phyloP scores from a whole-genome alignment of 2,329 filamentous ascomycete species.

The Pseudogymnoascus sp. region DNA sequence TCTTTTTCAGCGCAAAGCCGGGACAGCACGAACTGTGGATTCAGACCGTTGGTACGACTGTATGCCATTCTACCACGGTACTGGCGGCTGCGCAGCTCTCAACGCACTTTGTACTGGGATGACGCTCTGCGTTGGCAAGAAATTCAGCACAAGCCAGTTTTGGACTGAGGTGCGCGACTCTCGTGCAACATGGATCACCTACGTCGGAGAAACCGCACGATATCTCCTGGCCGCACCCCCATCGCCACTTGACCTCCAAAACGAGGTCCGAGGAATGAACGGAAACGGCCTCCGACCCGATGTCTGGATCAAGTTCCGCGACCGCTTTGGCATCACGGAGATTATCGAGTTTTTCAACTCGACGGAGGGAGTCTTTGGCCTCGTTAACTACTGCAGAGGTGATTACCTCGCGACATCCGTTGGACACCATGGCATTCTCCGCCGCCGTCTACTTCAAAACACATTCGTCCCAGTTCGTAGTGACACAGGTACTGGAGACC shows the following conservation, averaged over 20 bases:
- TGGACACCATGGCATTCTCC: slow-evolving; percentile 63
- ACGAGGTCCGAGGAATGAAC: slow-evolving; percentile 53
- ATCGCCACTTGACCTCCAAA: slow-evolving; percentile 53
- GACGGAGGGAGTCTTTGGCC: slow-evolving; percentile 62
- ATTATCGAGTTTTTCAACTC: slow-evolving; percentile 74
- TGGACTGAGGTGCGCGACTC: slow-evolving; percentile 67
- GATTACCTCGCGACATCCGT: slow-evolving; percentile 59
- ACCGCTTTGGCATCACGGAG: slow-evolving; percentile 55
- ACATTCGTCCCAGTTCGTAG: slow-evolving; percentile 60
- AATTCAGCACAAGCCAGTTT: slow-evolving; percentile 64
- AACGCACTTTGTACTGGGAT: slow-evolving; percentile 33
- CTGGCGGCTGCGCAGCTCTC: slow-evolving; percentile 42
- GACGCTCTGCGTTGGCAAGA: slow-evolving; percentile 57
- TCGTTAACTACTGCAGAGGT: slow-evolving; percentile 55
- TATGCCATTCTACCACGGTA: slow-evolving; percentile 74
- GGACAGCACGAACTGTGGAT: slow-evolving; percentile 23
- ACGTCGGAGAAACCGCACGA: slow-evolving; percentile 71
- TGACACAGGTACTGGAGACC: slow-evolving; percentile 61
- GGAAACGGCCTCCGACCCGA: slow-evolving; percentile 65
- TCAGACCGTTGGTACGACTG: slow-evolving; percentile 66
- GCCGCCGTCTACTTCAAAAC: slow-evolving; percentile 47
- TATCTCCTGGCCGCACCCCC: slow-evolving; percentile 66
- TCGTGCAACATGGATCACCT: slow-evolving; percentile 64
- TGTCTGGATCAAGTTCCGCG: slow-evolving; percentile 58
- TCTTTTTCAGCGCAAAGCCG: slow-evolving; percentile 18